Conservation (phyloP, 78 protist genomes). For the Dictyostelium firmibasis region DNA sequence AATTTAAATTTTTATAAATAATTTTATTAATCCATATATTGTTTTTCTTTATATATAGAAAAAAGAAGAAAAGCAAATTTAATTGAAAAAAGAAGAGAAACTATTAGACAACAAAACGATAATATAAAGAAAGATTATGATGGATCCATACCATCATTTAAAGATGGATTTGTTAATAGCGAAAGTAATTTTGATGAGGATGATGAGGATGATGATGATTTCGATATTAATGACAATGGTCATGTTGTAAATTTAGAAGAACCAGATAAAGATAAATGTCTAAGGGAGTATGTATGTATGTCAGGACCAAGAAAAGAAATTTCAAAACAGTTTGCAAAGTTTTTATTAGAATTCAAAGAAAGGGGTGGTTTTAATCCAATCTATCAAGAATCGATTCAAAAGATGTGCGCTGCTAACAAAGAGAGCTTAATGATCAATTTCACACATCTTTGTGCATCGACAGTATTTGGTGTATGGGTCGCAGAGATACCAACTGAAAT, state of each 20-base stretch:
- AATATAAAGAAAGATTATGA: constrained; percentile 22
- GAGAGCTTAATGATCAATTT: constrained; percentile 82
- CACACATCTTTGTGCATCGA: constrained; percentile 24
- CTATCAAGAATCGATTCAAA: constrained; percentile 41
- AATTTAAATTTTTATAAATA: neutral
- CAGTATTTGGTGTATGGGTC: constrained; percentile 86
- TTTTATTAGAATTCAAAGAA: constrained; percentile 9
- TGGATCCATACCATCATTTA: neutral
- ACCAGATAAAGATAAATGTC: constrained; percentile 72
- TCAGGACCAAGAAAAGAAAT: constrained; percentile 72
- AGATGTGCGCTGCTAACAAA: constrained; percentile 49
- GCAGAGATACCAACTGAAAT: constrained; percentile 94
- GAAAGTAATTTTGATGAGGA: neutral
- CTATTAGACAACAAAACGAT: constrained; percentile 2
- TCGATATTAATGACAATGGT: neutral
- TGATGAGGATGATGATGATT: constrained; percentile 22
- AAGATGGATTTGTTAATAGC: neutral
- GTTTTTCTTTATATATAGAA: neutral
- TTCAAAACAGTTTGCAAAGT: neutral
- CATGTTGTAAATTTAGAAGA: constrained; percentile 77
- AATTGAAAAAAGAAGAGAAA: neutral
- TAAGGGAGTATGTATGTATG: constrained; percentile 79
- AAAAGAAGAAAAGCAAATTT: neutral
- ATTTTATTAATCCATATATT: neutral
- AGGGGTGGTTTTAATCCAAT: neutral